Evolutionary conservation across 1,284 basidiomycete species (phyloP).

Genomic region (Pisolithus thermaeus): DNA sequence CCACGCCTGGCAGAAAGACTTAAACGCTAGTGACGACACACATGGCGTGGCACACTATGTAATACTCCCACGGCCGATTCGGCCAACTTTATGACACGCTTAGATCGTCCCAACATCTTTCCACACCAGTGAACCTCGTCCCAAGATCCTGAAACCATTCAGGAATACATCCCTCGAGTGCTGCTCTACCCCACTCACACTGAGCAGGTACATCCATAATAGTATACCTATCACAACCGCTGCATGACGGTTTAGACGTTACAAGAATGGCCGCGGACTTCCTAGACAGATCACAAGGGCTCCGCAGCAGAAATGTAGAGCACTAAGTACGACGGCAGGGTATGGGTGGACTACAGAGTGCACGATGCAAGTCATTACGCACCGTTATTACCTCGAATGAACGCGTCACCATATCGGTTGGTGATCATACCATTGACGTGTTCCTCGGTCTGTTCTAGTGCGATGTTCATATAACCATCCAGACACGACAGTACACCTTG

Average conservation of each 20-base stretch:
- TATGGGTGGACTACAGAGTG: background rate
- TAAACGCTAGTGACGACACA: too few relatives aligned
- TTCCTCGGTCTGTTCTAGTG: constrained; percentile 94
- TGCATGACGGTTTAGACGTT: too few relatives aligned
- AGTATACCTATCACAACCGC: too few relatives aligned
- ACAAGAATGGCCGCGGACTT: background rate
- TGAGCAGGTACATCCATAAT: too few relatives aligned
- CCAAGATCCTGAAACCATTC: too few relatives aligned
- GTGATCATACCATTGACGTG: constrained; percentile 84
- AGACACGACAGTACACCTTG: constrained; percentile 91
- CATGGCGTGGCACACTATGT: too few relatives aligned
- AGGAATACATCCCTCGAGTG: too few relatives aligned
- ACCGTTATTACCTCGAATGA: constrained; percentile 98
- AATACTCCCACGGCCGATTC: background rate
- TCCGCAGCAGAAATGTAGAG: constrained; percentile 33
- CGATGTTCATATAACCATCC: constrained; percentile 99
- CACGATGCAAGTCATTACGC: constrained; percentile 23
- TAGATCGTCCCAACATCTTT: too few relatives aligned
- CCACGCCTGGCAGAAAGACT: too few relatives aligned
- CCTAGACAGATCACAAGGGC: constrained; percentile 12
- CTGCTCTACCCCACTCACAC: too few relatives aligned
- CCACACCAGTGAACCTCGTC: too few relatives aligned
- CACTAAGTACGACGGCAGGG: constrained; percentile 13
- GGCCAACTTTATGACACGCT: too few relatives aligned
- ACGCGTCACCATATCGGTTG: constrained; percentile 90